phyloP scores from a whole-genome alignment of 179 eudicot species.

The Corrigiola litoralis region DNA sequence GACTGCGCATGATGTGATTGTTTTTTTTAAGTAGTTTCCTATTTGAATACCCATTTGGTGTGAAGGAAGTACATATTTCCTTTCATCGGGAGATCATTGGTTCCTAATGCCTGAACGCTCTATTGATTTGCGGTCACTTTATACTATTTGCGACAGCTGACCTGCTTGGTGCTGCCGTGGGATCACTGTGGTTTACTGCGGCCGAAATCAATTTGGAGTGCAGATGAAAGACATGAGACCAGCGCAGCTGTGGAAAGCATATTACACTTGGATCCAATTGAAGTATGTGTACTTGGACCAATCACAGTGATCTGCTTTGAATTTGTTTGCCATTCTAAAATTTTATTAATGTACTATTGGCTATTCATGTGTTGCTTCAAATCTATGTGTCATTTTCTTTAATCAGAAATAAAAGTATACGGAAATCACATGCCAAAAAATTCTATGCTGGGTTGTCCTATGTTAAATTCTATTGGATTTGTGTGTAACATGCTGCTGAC shows the following conservation, averaged over 20 bases:
- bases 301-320: neutral
- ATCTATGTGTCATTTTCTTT: too few relatives aligned
- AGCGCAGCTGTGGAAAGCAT: slow-evolving; percentile 69
- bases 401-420: too few relatives aligned
- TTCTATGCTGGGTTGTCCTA: too few relatives aligned
- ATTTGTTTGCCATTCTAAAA: neutral
- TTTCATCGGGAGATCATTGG: too few relatives aligned
- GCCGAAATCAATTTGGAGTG: slow-evolving; percentile 88
- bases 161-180: slow-evolving; percentile 78
- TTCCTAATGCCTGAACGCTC: too few relatives aligned
- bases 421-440: too few relatives aligned
- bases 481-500: neutral
- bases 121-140: slow-evolving; percentile 11
- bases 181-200: slow-evolving; percentile 53
- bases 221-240: slow-evolving; percentile 56
- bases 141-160: slow-evolving; percentile 55
- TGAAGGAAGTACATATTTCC: too few relatives aligned
- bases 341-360: neutral
- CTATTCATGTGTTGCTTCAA: neutral
- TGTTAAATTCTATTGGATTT: neutral
- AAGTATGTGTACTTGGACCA: slow-evolving; percentile 39
- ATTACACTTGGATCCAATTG: slow-evolving; percentile 70
- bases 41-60: too few relatives aligned
- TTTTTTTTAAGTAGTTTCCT: too few relatives aligned
- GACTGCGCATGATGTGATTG: too few relatives aligned